Conservation (phyloP, 2,329 filamentous ascomycete species). For the Dactylellina parvicollis region DNA sequence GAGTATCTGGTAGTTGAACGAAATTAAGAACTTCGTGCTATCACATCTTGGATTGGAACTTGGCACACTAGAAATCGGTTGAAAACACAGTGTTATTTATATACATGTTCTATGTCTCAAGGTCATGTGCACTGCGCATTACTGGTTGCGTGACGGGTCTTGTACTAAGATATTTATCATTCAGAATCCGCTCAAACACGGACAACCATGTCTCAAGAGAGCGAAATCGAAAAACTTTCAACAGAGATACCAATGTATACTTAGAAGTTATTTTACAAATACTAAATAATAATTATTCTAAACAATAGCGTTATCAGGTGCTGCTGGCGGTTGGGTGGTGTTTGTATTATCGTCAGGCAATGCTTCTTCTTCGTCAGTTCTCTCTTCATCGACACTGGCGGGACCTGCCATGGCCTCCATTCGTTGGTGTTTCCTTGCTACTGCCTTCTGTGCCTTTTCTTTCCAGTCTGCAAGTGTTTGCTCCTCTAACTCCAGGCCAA, state of each 20-base stretch:
- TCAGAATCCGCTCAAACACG: too few species aligned
- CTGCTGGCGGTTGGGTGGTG: background rate
- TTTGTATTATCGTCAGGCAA: background rate
- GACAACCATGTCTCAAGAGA: background rate
- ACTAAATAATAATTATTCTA: background rate
- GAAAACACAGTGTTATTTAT: too few species aligned
- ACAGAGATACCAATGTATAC: background rate
- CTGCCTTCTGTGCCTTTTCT: constrained; percentile 70
- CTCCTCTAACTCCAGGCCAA: constrained; percentile 85
- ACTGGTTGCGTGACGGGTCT: background rate
- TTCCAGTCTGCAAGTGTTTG: constrained; percentile 84
- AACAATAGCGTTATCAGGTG: background rate
- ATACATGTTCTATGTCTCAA: too few species aligned
- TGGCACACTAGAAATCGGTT: too few species aligned
- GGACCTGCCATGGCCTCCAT: constrained; percentile 59
- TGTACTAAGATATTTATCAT: background rate
- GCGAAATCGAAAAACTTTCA: background rate
- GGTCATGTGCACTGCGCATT: too few species aligned
- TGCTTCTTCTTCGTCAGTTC: constrained; percentile 16
- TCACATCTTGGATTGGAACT: too few species aligned
- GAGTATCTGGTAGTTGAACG: too few species aligned
- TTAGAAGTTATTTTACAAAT: background rate
- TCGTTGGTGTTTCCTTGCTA: constrained; percentile 54
- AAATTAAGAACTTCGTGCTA: too few species aligned
- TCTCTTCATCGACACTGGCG: constrained; percentile 15